These are phyloP conservation scores for Pseudonitzschia delicatissima DNA, from an alignment of 108 stramenopile genomes.

Conservation along the genomic window DNA sequence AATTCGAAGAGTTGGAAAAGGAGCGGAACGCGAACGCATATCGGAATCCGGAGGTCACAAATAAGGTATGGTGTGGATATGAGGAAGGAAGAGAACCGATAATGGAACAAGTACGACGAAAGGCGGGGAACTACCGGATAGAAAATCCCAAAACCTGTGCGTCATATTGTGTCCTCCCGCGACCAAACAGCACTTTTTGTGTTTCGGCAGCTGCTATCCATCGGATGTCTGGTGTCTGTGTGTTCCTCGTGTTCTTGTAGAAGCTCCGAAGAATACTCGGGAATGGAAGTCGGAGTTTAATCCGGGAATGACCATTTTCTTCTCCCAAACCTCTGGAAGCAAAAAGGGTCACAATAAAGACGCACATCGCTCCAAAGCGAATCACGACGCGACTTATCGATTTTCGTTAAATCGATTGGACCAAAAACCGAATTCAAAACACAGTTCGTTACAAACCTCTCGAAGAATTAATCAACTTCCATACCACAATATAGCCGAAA, in stretches of 20 bases:
- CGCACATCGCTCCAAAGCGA: neutral
- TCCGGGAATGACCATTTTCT: neutral
- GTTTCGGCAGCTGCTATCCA: slow-evolving; percentile 1
- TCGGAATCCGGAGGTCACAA: too few relatives aligned
- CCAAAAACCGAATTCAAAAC: neutral
- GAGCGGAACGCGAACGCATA: too few relatives aligned
- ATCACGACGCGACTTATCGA: neutral
- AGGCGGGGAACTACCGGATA: too few relatives aligned
- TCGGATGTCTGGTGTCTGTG: neutral
- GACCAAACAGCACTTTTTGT: neutral
- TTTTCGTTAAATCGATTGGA: too few relatives aligned
- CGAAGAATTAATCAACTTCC: neutral
- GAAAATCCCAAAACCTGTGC: slow-evolving; percentile 1
- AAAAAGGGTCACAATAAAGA: too few relatives aligned
- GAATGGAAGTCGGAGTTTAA: neutral
- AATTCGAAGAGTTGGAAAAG: too few relatives aligned
- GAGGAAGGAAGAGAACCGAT: too few relatives aligned
- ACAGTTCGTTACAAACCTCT: neutral
- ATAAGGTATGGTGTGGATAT: too few relatives aligned
- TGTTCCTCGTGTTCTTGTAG: neutral
- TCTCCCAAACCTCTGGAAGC: neutral
- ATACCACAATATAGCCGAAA: neutral
- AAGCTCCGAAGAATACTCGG: neutral
- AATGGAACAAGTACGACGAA: too few relatives aligned
- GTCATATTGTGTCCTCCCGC: slow-evolving; percentile 5